These are phyloP conservation scores for Dendrothele bispora DNA, from an alignment of 768 basidiomycete species.

Conservation along the genomic window DNA sequence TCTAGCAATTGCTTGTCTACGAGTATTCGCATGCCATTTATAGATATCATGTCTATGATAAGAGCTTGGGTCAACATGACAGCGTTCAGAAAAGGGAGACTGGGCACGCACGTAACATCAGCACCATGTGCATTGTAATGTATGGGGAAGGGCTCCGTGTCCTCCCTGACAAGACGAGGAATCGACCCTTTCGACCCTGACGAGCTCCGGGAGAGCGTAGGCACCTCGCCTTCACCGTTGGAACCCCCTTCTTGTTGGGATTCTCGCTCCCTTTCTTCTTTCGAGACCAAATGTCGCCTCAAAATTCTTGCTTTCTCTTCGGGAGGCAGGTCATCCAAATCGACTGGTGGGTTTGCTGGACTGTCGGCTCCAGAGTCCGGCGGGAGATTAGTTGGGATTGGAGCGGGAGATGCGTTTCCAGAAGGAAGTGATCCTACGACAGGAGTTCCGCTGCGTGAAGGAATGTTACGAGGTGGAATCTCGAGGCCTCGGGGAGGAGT, in stretches of 20 bases:
- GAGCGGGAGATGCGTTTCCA: conserved; percentile 11
- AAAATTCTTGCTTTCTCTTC: conserved; percentile 86
- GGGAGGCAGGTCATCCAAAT: conserved; percentile 65
- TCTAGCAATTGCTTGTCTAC: conserved; percentile 56
- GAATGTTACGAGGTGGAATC: conserved; percentile 59
- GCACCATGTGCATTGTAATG: conserved; percentile 86
- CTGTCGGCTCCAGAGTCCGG: conserved; percentile 19
- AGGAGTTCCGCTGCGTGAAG: conserved; percentile 31
- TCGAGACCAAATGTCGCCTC: conserved; percentile 76
- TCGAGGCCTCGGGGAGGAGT: conserved; percentile 48
- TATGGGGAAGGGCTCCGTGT: conserved; percentile 79
- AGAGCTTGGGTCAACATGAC: neutral
- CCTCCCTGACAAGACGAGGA: conserved; percentile 45
- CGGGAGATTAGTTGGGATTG: conserved; percentile 26
- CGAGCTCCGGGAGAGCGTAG: conserved; percentile 20
- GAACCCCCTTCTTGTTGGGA: conserved; percentile 6
- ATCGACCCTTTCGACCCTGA: conserved; percentile 18
- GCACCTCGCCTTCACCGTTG: conserved; percentile 5
- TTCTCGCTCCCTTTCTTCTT: conserved; percentile 44
- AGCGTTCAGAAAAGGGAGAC: conserved; percentile 4
- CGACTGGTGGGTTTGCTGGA: conserved; percentile 25
- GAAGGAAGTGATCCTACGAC: conserved; percentile 20
- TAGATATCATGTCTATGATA: conserved; percentile 81
- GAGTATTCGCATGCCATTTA: conserved; percentile 87
- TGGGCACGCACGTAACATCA: conserved; percentile 81